phyloP scores from a whole-genome alignment of 176 grass and related monocot species.

The Carex cristatella region DNA sequence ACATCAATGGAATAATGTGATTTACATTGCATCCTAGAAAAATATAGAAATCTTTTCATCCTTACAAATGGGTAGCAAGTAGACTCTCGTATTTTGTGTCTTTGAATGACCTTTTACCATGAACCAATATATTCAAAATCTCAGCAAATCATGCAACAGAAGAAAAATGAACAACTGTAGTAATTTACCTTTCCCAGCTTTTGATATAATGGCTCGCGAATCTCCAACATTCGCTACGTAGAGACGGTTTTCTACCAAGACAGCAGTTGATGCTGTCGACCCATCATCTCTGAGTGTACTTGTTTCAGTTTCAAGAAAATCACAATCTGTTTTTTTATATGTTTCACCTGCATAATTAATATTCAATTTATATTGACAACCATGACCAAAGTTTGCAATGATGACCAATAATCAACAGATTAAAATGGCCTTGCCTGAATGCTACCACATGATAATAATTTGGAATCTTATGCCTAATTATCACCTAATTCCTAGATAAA shows the following conservation, averaged over 20 bases:
- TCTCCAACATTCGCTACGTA: constrained; percentile 95
- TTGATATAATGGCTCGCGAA: constrained; percentile 78
- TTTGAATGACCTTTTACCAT: not conserved
- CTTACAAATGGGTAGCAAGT: not conserved
- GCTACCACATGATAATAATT: not conserved
- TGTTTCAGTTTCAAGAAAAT: constrained; percentile 67
- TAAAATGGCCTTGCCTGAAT: not conserved
- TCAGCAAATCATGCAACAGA: not conserved
- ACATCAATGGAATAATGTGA: not conserved
- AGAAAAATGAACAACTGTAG: not conserved
- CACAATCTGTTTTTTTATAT: constrained; percentile 62
- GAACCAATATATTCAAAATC: not conserved
- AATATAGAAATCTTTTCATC: not conserved
- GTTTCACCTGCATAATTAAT: constrained; percentile 51
- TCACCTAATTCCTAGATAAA: not conserved
- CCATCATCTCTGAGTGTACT: constrained; percentile 74
- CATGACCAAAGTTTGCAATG: constrained; percentile 26
- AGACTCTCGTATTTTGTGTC: not conserved
- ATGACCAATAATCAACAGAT: not conserved
- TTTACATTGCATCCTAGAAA: not conserved
- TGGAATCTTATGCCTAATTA: not conserved
- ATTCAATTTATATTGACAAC: constrained; percentile 15
- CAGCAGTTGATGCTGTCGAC: constrained; percentile 78
- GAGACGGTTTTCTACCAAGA: constrained; percentile 64
- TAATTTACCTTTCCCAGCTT: constrained; percentile 69